phyloP scores from a whole-genome alignment of 176 grass and related monocot genomes.

The Oryza meyeriana region DNA sequence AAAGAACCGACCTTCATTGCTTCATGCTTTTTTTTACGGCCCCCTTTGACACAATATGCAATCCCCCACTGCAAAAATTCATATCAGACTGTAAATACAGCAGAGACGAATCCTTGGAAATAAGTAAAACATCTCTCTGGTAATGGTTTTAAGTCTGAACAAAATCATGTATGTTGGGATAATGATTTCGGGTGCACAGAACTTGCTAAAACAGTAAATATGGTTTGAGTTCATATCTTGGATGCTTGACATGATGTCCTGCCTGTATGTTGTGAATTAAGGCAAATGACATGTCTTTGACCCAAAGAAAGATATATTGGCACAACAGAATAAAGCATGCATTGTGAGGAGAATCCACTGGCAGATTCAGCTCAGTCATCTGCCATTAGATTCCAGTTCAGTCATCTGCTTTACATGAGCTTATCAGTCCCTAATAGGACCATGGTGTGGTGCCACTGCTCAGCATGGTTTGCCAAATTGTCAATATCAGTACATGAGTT shows the following conservation, averaged over 20 bases:
- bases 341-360: not conserved
- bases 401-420: not conserved
- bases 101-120: not conserved
- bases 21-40: conserved; percentile 55
- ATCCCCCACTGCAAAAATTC: conserved; percentile 76
- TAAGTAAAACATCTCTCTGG: not conserved
- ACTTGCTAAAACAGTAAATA: not conserved
- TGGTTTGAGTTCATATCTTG: not conserved
- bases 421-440: no score
- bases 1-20: conserved; percentile 66
- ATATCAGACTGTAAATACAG: conserved; percentile 17
- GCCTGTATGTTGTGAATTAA: not conserved
- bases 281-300: not conserved
- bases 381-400: no score
- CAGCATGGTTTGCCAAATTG: not conserved
- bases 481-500: not conserved
- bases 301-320: not conserved
- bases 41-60: conserved; percentile 84
- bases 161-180: not conserved
- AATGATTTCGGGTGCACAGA: not conserved
- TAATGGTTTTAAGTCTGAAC: not conserved
- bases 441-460: no score
- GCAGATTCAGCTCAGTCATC: not conserved
- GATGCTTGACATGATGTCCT: not conserved
- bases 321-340: not conserved